These are phyloP conservation scores for Coemansia sp. DNA, from an alignment of 192 early-diverging fungal species.

Conservation along the genomic window DNA sequence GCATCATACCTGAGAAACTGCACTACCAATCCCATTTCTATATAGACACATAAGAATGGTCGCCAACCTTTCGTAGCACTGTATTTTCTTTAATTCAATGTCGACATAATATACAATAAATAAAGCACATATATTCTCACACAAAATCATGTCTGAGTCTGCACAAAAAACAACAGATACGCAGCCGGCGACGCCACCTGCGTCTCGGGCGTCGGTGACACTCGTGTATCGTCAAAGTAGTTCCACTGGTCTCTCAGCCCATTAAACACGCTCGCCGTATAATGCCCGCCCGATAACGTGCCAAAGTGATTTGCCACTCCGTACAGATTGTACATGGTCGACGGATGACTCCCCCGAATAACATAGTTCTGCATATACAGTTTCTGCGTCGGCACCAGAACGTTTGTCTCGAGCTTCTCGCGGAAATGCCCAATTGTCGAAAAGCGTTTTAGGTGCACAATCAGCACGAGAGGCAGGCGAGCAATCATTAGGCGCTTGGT, in stretches of 20 bases:
- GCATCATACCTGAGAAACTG: no score
- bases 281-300: conserved; percentile 73
- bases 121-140: not conserved
- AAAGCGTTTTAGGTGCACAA: conserved; percentile 94
- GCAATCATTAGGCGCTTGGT: conserved; percentile 79
- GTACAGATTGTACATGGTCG: conserved; percentile 73
- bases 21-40: no score
- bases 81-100: no score
- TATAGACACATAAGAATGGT: no score
- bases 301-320: conserved; percentile 85
- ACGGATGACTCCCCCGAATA: conserved; percentile 3
- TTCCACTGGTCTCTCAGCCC: conserved; percentile 70
- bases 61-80: no score
- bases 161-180: conserved; percentile 52
- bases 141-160: not conserved
- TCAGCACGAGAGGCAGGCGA: conserved; percentile 78
- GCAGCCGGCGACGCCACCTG: conserved; percentile 47
- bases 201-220: conserved; percentile 38
- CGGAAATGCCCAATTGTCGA: conserved; percentile 89
- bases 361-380: conserved; percentile 62
- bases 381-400: conserved; percentile 75
- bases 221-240: conserved; percentile 82
- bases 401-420: conserved; percentile 86
- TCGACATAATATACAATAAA: not conserved
- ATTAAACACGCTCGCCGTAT: conserved; percentile 70